A percentile compares a stretch with the other conserved stretches of the same genome.
Evolutionary conservation across 2,329 filamentous ascomycete species (phyloP).

Genomic region (Hymenoscyphus salicellus): DNA sequence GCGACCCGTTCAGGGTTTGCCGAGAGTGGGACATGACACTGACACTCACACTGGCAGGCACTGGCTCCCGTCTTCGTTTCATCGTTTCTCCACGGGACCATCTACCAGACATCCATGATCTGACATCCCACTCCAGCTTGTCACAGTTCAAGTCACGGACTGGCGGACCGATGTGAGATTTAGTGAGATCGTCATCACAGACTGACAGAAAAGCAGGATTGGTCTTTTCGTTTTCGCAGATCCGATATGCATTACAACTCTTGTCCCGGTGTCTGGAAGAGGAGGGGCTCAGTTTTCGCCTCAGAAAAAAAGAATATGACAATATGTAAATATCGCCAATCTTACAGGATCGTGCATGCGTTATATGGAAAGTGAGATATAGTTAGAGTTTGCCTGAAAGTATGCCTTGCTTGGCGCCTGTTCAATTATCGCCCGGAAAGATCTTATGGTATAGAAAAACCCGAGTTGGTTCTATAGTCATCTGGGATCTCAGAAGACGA

Average conservation of each 20-base stretch:
- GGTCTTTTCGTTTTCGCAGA: background rate
- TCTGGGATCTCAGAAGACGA: background rate
- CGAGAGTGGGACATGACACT: background rate
- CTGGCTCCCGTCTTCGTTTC: background rate
- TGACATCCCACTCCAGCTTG: too few relatives aligned
- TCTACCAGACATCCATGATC: background rate
- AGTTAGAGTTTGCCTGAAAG: background rate
- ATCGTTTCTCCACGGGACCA: background rate
- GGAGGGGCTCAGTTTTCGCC: background rate
- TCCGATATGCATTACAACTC: background rate
- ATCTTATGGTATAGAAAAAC: background rate
- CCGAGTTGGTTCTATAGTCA: background rate
- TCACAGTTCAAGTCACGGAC: too few relatives aligned
- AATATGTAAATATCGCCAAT: background rate
- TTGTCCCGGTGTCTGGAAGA: background rate
- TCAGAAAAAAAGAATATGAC: background rate
- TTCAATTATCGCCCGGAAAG: background rate
- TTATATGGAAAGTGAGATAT: background rate
- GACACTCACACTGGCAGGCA: background rate
- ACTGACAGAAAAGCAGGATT: background rate
- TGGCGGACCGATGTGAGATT: too few relatives aligned
- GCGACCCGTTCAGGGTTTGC: background rate
- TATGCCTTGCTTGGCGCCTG: background rate
- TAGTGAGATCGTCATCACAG: background rate
- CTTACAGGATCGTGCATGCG: slow-evolving; percentile 1